Evolutionary conservation across 2,329 filamentous ascomycete species (phyloP), one percentile per base, ranked within the genome.

Genomic region (Ophidiomyces ophidiicola): DNA sequence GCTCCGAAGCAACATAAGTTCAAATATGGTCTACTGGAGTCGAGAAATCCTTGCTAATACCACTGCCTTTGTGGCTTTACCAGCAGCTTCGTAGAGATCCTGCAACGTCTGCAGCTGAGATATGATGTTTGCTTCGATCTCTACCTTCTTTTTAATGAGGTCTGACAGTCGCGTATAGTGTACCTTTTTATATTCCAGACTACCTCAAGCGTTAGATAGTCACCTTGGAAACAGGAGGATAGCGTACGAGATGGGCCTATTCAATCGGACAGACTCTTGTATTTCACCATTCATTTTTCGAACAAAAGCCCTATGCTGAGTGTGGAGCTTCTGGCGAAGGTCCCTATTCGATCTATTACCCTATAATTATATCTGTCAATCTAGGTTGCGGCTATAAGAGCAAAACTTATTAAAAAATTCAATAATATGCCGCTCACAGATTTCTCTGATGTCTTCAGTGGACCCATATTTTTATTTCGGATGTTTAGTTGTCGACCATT

Each of bases 101-200:
- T 40, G 35, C 17, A 48, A 32, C 7, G 10, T 30, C 25, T 45
- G 40, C 21, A 48, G 24, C 19, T 35, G 28, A 15, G 20, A 21
- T 15, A 43, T 28, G 23, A 49, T 48, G 10, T 44, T 36, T 17
- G 17, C 21, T 31, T 50, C 48, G 19, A 50, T 28, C 35, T 50
- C 47, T 14, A 39, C 34, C 19, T 46, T 44, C 32, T 19, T 43
- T 23, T 45, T 44, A 19, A 44, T 36, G 14, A 50, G 44, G 6
- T 44, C 41, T 14, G 32, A 38, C 14, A 50, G 46, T 17, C 18
- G 26, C 20, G 43, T 39, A 6, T 48, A 35, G 18, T 44, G 40
- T 15, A 23, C 20, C 21, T 36, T 46, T 15, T 37, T 46, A 24
- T 42, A 40, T 23, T 39, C 26, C 6, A 32, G 8, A n/a, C 48